A percentile compares a stretch with the other conserved stretches of the same genome.
Evolutionary conservation across 2,329 filamentous ascomycete species (phyloP).

Genomic region (Pseudopithomyces maydicus): DNA sequence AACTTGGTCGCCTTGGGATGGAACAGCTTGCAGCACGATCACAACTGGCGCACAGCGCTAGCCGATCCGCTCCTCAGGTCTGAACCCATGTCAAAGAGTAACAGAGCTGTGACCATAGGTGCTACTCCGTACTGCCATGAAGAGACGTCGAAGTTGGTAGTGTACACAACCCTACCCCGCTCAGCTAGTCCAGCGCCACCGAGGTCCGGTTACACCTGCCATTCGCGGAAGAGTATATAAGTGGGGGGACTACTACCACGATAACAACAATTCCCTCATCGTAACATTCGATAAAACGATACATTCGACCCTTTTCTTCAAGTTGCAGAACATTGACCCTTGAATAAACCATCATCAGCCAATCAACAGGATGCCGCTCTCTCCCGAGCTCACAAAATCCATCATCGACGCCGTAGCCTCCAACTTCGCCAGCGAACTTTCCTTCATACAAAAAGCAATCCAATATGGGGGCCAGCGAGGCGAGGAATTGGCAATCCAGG

Average conservation of each 20-base stretch:
- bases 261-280: neutral
- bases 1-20: neutral
- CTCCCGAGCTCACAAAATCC: constrained; percentile 12
- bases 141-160: no score
- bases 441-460: constrained; percentile 22
- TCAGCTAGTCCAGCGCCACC: neutral
- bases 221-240: neutral
- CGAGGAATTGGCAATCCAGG: constrained; percentile 19
- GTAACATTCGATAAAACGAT: neutral
- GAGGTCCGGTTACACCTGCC: neutral
- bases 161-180: neutral
- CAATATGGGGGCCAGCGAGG: constrained; percentile 25
- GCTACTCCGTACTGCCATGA: no score
- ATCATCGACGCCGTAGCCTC: constrained; percentile 18
- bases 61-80: no score
- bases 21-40: neutral
- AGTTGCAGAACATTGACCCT: no score
- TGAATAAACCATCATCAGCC: neutral
- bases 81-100: no score
- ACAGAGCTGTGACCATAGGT: no score
- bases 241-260: neutral
- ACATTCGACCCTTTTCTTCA: neutral
- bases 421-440: constrained; percentile 22
- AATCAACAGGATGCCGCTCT: constrained; percentile 11
- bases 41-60: no score